Base-by-base conservation (phyloP, 306 rosid genomes). In the Corylus avellana region DNA sequence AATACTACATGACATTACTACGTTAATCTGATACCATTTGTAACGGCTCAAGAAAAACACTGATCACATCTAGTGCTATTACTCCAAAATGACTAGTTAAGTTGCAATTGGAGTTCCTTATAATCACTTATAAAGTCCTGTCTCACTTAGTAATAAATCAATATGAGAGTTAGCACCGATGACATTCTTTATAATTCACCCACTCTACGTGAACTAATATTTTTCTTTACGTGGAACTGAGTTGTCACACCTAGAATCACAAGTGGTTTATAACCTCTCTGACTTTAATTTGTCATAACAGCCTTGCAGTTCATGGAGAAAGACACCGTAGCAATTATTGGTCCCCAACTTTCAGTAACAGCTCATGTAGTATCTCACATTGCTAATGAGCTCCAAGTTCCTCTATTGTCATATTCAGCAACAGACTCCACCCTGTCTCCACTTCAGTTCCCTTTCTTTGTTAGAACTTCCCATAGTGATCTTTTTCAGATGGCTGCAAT, bases 281-380 rank as follows among this genome's bases (percentile, higher is more conserved):
- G 66, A 64, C 57, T 79, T 44, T 77, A 27, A 9, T 76, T 76
- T 80, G 70, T 74, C 56, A 56, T 70, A 25, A 49, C 96, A 96
- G 99, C 93, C 84, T 88, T 96, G 85, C 78, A 72, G 80, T 89
- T 96, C 84, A 92, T 92, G 91, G 91, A 88, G 84, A 85, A 57
- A n/a, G 87, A 84, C 53, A 85, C 93, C 11, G 89, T 93, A 77
- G 99, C 99, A 47, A 89, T 96, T 86, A 96, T 96, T 80, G 99
- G 99, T 8, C 99, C 99, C 10, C 99, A 89, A 78, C 83, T 76
- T 44, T 95, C 97, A 73, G 92, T 85, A 73, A 89, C 93, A 48
- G 99, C 98, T 84, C 98, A 96, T 88, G 86, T 88, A 63, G 83
- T 96, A 89, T 82, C 97, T 74, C 97, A 91, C 58, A 90, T 96